Percentiles rank a stretch among this genome's conserved stretches.
Evolutionary conservation across 1,284 basidiomycete genomes (phyloP).

Genomic region (Xerocomus subilludens): DNA sequence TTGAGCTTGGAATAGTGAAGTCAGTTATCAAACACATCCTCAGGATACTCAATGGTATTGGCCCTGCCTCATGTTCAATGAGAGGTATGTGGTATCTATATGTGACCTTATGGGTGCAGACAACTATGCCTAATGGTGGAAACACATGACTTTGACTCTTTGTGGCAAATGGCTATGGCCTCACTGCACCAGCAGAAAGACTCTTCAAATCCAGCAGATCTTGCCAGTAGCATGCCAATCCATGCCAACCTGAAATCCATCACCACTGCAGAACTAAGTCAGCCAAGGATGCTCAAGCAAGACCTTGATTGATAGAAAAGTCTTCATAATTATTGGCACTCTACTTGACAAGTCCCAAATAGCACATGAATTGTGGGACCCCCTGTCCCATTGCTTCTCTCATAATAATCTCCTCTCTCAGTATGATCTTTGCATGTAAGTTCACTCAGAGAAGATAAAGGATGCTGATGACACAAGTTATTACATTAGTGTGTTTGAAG

Average conservation of each 20-base stretch:
- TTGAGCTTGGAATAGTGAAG: too few species aligned
- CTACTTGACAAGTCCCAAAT: too few species aligned
- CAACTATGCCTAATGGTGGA: neutral
- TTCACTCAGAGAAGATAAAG: neutral
- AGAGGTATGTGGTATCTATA: too few species aligned
- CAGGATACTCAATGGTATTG: too few species aligned
- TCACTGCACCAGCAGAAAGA: neutral
- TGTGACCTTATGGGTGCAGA: neutral
- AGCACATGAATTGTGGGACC: neutral
- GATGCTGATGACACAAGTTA: neutral
- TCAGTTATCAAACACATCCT: too few species aligned
- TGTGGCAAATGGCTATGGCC: neutral
- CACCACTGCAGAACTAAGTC: too few species aligned
- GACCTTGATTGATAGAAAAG: too few species aligned
- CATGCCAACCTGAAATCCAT: too few species aligned
- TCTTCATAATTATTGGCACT: too few species aligned
- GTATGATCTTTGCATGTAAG: neutral
- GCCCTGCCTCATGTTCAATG: too few species aligned
- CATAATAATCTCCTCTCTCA: neutral
- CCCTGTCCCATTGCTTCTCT: neutral
- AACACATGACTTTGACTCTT: conserved; percentile 5
- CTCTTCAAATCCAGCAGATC: neutral
- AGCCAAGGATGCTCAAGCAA: too few species aligned
- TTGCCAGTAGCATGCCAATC: neutral
- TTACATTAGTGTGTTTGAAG: neutral